Base-by-base conservation (phyloP, 148 eudicot genomes). In the Euryodendron excelsum region DNA sequence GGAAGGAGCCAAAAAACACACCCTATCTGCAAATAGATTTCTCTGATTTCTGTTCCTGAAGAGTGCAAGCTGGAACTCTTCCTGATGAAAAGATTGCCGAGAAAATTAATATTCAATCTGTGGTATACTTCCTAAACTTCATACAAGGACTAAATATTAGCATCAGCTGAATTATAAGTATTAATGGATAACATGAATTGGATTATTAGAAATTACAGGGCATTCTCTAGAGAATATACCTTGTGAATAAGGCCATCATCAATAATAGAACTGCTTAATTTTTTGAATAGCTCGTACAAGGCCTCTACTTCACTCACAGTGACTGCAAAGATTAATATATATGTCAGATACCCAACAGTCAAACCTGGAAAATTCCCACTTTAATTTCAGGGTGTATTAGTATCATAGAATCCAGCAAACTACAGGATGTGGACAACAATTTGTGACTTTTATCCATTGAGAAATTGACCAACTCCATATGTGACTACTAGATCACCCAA, bases 1-100 rank as follows among this genome's bases (percentile, higher is more conserved):
- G 33, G 6, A 45, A 36, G 13, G 13, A 39, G 5, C 15, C n/a
- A n/a, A n/a, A n/a, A 72, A 45, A 77, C 94, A 74, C 52, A 95
- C 98, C 92, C 98, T 80, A 79, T 95, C 96, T 1, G 96, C 94
- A 72, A 95, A 95, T n/a, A 95, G 92, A 84, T 95, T 91, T 65
- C 77, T 84, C 83, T 77, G 90, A 80, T 89, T 93, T 78, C 87
- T 84, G 83, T 93, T 93, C 81, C 90, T 88, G 84, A 95, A 95
- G 45, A 95, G 91, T 8, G 98, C 98, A 27, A 95, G 88, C 80
- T 91, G 97, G 68, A 95, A 86, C 83, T 95, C 98, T 87, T 95
- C 98, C 97, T 91, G 90, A 31, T 20, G 59, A 80, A 14, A 52
- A 80, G 1, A n/a, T n/a, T 66, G 11, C 12, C 36, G 10, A 41